Conservation (phyloP, 208 protist species). For the Trypanosoma boissoni region DNA sequence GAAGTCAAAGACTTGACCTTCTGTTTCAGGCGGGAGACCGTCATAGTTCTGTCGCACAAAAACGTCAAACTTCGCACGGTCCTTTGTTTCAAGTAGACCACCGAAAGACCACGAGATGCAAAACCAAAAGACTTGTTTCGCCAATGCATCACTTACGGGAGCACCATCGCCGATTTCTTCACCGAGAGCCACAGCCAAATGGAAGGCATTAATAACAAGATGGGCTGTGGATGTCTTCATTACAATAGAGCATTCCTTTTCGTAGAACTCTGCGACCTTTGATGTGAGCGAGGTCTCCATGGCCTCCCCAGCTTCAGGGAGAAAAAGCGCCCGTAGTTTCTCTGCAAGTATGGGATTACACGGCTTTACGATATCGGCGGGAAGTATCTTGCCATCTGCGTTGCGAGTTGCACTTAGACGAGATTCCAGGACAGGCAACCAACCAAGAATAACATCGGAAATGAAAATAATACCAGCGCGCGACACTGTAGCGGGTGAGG, state of each 20-base stretch:
- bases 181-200: slow-evolving; percentile 85
- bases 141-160: slow-evolving; percentile 68
- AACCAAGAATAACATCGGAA: slow-evolving; percentile 94
- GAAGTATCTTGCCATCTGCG: slow-evolving; percentile 75
- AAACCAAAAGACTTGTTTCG: slow-evolving; percentile 95
- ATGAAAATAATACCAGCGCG: slow-evolving; percentile 98
- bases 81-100: slow-evolving; percentile 92
- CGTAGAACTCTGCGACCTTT: slow-evolving; percentile 83
- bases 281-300: slow-evolving; percentile 44
- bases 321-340: slow-evolving; percentile 76
- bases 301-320: slow-evolving; percentile 54
- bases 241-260: slow-evolving; percentile 84
- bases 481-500: slow-evolving; percentile 99
- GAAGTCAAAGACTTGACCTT: slow-evolving; percentile 94
- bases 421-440: slow-evolving; percentile 87
- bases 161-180: slow-evolving; percentile 80
- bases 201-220: slow-evolving; percentile 90
- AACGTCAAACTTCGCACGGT: slow-evolving; percentile 91
- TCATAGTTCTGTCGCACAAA: slow-evolving; percentile 77
- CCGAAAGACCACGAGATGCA: slow-evolving; percentile 93
- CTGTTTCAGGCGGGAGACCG: slow-evolving; percentile 54
- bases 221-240: slow-evolving; percentile 86
- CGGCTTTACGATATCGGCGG: slow-evolving; percentile 64
- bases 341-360: slow-evolving; percentile 78
- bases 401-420: slow-evolving; percentile 64